A percentile compares a stretch with the other conserved stretches of the same genome.
Conservation (phyloP, 106 monocot species). For the Vanilla planifolia region DNA sequence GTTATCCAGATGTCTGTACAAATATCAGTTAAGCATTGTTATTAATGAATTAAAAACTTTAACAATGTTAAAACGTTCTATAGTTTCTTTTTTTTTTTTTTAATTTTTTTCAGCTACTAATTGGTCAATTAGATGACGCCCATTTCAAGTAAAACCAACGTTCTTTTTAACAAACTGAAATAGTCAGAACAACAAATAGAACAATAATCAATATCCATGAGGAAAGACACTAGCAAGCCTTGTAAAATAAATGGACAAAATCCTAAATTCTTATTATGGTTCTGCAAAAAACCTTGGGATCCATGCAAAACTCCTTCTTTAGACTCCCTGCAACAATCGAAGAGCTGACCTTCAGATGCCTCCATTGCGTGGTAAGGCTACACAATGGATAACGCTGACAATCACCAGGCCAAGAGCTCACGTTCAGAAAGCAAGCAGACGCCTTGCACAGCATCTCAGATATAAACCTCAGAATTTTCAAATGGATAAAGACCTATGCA, state of each 20-base stretch:
- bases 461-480: no score
- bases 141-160: no score
- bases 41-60: neutral
- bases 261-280: neutral
- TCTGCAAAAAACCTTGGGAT: constrained; percentile 6
- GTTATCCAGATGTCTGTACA: neutral
- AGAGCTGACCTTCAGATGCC: neutral
- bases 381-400: neutral
- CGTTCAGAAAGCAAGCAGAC: neutral
- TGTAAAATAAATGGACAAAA: neutral
- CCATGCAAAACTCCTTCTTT: neutral
- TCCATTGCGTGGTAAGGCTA: neutral
- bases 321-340: neutral
- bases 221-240: neutral
- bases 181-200: neutral
- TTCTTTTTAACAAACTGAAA: no score
- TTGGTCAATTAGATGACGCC: no score
- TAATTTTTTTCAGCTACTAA: no score
- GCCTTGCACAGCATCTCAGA: no score
- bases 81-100: neutral
- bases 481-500: no score
- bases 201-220: neutral
- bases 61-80: neutral
- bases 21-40: neutral
- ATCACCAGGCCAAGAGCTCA: neutral